phyloP scores from a whole-genome alignment of 2,329 filamentous ascomycete species.

The Fusarium penzigii region DNA sequence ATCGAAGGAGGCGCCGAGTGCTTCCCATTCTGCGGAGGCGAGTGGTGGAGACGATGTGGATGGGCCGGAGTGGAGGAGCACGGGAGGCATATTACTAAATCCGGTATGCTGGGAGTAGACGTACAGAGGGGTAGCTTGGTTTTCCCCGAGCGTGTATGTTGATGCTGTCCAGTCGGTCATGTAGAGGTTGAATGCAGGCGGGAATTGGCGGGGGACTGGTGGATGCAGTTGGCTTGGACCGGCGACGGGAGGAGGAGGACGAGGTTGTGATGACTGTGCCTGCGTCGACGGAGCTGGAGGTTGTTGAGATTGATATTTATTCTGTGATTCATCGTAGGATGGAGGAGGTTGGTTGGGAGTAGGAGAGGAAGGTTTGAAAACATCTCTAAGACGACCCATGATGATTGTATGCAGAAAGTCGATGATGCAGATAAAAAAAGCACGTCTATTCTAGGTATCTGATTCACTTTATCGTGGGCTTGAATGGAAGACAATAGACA shows the following conservation, averaged over 20 bases:
- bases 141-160: constrained; percentile 18
- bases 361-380: not conserved
- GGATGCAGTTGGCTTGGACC: constrained; percentile 3
- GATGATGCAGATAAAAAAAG: too few relatives aligned
- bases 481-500: too few relatives aligned
- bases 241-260: not conserved
- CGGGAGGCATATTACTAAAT: constrained; percentile 11
- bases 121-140: constrained; percentile 23
- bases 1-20: constrained; percentile 16
- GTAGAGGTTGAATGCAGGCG: constrained; percentile 25
- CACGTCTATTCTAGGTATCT: too few relatives aligned
- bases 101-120: constrained; percentile 15
- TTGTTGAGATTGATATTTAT: constrained; percentile 1
- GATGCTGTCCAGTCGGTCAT: constrained; percentile 1
- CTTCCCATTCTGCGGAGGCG: constrained; percentile 18
- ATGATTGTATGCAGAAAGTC: not conserved
- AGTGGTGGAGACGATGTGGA: constrained; percentile 12
- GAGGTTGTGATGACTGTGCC: not conserved
- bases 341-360: constrained; percentile 11
- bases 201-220: constrained; percentile 17
- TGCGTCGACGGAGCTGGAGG: not conserved
- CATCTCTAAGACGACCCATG: constrained; percentile 5
- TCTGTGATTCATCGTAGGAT: constrained; percentile 12
- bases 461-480: too few relatives aligned
- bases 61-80: constrained; percentile 27